phyloP scores from a whole-genome alignment of 108 stramenopile genomes.

The Pseudonitzschia multiseries region DNA sequence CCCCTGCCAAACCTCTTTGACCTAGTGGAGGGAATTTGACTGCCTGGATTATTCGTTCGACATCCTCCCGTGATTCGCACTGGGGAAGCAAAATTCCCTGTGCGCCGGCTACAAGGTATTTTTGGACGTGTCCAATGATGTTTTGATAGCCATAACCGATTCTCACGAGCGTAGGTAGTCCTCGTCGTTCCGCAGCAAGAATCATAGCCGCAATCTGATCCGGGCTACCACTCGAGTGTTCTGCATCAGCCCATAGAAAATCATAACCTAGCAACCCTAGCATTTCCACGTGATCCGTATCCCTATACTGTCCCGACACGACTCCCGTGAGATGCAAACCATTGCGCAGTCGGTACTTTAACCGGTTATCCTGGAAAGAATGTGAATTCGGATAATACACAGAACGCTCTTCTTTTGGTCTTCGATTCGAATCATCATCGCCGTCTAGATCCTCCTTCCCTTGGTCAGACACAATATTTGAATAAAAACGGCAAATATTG shows the following conservation, averaged over 20 bases:
- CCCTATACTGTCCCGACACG: constrained; percentile 38
- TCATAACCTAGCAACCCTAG: constrained; percentile 39
- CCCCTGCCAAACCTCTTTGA: constrained; percentile 36
- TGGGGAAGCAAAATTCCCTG: constrained; percentile 44
- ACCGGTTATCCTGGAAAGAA: constrained; percentile 21
- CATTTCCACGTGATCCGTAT: constrained; percentile 45
- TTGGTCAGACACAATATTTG: background rate
- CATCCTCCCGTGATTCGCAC: constrained; percentile 39
- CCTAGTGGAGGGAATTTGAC: constrained; percentile 45
- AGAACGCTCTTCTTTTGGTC: background rate
- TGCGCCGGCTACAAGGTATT: constrained; percentile 41
- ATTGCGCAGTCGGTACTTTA: constrained; percentile 24
- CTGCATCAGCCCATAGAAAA: constrained; percentile 47
- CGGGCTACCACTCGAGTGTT: constrained; percentile 35
- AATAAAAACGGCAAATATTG: background rate
- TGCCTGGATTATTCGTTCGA: constrained; percentile 37
- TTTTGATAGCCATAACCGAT: constrained; percentile 48
- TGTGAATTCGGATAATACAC: constrained; percentile 18
- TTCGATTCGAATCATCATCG: background rate
- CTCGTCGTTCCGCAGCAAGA: constrained; percentile 40
- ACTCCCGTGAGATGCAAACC: constrained; percentile 31
- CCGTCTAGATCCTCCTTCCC: background rate
- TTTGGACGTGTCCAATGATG: constrained; percentile 44
- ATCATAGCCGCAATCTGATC: constrained; percentile 31
- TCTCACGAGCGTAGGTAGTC: constrained; percentile 42